Evolutionary conservation across 345 rosid genomes (phyloP).

Genomic region (Rhizophora apiculata): DNA sequence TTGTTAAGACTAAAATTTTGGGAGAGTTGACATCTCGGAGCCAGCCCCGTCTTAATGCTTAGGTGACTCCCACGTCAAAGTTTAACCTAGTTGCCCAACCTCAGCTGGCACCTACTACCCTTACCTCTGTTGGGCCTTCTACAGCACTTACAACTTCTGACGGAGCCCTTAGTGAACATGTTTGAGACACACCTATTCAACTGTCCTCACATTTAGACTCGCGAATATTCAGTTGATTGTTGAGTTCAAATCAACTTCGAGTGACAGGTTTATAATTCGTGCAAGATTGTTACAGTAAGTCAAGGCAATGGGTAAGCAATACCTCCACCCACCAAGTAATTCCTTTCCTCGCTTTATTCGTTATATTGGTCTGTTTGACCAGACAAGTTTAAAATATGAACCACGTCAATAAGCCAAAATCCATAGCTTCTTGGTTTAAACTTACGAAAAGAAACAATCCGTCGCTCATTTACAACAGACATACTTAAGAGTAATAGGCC

Average conservation of each 20-base stretch:
- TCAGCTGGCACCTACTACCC: conserved; percentile 32
- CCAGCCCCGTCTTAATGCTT: conserved; percentile 31
- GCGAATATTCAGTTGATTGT: too few relatives aligned
- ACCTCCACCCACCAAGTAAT: too few relatives aligned
- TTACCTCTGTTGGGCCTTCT: conserved; percentile 23
- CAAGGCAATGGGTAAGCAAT: too few relatives aligned
- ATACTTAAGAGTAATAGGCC: not conserved
- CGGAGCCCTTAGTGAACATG: conserved; percentile 22
- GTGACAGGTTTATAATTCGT: too few relatives aligned
- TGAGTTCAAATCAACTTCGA: too few relatives aligned
- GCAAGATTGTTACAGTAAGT: too few relatives aligned
- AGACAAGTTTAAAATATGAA: not conserved
- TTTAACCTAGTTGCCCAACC: conserved; percentile 42
- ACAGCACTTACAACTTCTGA: conserved; percentile 26
- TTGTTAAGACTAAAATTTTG: conserved; percentile 30
- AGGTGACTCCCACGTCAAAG: conserved; percentile 33
- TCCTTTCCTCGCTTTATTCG: too few relatives aligned
- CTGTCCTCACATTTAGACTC: too few relatives aligned
- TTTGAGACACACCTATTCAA: too few relatives aligned
- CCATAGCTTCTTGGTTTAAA: not conserved
- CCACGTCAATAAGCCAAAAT: not conserved
- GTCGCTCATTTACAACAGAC: not conserved
- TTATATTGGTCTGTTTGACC: not conserved
- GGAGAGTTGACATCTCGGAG: conserved; percentile 34
- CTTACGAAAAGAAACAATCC: not conserved